Evolutionary conservation across 2,329 filamentous ascomycete genomes (phyloP).

Genomic region (Diaporthe eres): DNA sequence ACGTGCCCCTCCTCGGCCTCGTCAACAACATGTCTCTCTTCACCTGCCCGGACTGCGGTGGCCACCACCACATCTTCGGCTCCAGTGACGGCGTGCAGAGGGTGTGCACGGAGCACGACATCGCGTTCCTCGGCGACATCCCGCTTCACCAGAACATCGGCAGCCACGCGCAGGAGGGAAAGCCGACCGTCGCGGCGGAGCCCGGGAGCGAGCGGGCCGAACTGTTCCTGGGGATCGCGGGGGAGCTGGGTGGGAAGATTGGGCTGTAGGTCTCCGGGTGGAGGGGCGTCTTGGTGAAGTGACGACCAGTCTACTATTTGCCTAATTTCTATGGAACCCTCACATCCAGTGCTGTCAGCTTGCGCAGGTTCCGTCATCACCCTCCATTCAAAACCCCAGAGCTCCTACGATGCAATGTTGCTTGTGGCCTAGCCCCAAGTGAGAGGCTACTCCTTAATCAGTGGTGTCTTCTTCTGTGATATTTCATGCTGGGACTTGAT

Average conservation of each 20-base stretch:
- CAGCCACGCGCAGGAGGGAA: conserved; percentile 87
- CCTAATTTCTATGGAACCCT: not conserved
- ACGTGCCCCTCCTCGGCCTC: conserved; percentile 85
- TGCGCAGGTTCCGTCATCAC: not conserved
- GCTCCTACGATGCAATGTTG: not conserved
- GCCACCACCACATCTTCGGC: conserved; percentile 83
- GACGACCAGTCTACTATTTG: not conserved
- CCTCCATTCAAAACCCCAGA: not conserved
- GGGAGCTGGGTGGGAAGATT: conserved; percentile 64
- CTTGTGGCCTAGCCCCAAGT: not conserved
- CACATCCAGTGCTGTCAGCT: not conserved
- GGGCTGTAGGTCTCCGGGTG: conserved; percentile 47
- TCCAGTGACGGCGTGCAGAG: conserved; percentile 73
- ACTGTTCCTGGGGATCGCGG: conserved; percentile 81
- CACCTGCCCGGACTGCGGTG: conserved; percentile 81
- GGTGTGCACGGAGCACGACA: conserved; percentile 79
- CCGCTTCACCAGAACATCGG: conserved; percentile 90
- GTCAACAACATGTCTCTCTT: conserved; percentile 95
- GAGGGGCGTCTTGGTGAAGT: not conserved
- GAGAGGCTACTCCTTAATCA: not conserved
- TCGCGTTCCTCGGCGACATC: conserved; percentile 90
- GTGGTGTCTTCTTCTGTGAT: not conserved
- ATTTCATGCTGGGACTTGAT: not conserved
- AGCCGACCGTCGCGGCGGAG: conserved; percentile 91
- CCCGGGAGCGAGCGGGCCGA: conserved; percentile 80